phyloP scores from a whole-genome alignment of 2,329 filamentous ascomycete species.

The Aspergillus floridensis region DNA sequence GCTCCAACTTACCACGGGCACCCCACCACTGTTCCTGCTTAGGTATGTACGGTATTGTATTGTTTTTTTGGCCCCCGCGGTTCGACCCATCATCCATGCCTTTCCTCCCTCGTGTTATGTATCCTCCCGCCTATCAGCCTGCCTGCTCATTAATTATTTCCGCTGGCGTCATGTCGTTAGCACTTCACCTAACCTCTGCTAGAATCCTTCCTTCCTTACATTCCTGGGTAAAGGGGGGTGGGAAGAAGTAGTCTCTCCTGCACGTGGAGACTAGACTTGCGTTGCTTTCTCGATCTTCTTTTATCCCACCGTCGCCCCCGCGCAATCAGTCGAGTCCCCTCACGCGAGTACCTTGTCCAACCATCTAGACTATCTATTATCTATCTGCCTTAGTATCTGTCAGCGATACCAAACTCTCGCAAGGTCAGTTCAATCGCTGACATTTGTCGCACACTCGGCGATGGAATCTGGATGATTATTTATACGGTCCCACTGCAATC shows the following conservation, averaged over 20 bases:
- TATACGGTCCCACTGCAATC: neutral
- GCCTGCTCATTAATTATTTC: neutral
- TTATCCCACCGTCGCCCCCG: neutral
- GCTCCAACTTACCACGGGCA: neutral
- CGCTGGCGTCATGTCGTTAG: conserved; percentile 1
- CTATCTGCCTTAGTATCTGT: neutral
- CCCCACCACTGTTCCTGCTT: too few relatives aligned
- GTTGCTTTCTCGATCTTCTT: neutral
- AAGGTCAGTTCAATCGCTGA: neutral
- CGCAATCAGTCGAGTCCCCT: neutral
- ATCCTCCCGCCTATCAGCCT: neutral
- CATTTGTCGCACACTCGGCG: neutral
- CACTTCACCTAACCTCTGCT: neutral
- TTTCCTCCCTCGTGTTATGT: neutral
- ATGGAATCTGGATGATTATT: neutral
- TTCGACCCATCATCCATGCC: neutral
- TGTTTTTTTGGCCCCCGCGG: neutral
- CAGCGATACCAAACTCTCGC: neutral
- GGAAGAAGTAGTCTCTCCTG: neutral
- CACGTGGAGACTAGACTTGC: conserved; percentile 1
- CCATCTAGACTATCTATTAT: neutral
- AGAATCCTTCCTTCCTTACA: neutral
- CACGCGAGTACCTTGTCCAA: neutral
- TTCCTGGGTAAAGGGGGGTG: neutral
- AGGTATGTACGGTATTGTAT: neutral